Conservation (phyloP, 2,329 filamentous ascomycete species). For the Alternaria conjuncta region DNA sequence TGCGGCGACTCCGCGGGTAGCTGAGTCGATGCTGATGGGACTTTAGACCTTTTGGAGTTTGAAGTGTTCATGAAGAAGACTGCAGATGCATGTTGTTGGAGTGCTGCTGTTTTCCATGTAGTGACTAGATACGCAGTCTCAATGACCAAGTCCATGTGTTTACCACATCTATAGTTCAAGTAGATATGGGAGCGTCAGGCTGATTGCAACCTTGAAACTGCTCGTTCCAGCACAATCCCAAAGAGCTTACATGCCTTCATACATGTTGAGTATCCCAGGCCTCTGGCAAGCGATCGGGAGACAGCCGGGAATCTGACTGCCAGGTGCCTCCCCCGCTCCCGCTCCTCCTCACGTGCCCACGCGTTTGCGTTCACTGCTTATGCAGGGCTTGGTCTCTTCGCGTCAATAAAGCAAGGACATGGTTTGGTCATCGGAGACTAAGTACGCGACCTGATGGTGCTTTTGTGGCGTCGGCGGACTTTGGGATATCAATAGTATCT, state of each 20-base stretch:
- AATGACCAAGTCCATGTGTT: neutral
- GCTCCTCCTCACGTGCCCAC: slow-evolving; percentile 11
- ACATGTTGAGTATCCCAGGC: neutral
- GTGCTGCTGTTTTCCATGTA: neutral
- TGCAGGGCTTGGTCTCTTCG: neutral
- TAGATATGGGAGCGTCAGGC: neutral
- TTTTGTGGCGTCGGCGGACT: neutral
- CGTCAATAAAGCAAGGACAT: slow-evolving; percentile 3
- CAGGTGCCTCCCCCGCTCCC: neutral
- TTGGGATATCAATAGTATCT: neutral
- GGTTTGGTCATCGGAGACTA: neutral
- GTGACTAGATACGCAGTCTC: neutral
- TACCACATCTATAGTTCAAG: neutral
- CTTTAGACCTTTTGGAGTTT: neutral
- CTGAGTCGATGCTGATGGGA: neutral
- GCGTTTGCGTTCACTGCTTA: slow-evolving; percentile 2
- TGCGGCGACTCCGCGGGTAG: slow-evolving; percentile 7
- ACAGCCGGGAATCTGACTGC: neutral
- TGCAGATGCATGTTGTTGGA: neutral
- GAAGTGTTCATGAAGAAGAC: neutral
- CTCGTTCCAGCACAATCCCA: neutral
- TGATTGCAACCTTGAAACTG: neutral
- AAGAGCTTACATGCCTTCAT: neutral
- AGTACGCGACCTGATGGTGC: neutral
- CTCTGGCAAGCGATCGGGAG: too few relatives aligned